Base-by-base conservation (phyloP, 129 eudicot genomes). In the Oenanthe sinensis region DNA sequence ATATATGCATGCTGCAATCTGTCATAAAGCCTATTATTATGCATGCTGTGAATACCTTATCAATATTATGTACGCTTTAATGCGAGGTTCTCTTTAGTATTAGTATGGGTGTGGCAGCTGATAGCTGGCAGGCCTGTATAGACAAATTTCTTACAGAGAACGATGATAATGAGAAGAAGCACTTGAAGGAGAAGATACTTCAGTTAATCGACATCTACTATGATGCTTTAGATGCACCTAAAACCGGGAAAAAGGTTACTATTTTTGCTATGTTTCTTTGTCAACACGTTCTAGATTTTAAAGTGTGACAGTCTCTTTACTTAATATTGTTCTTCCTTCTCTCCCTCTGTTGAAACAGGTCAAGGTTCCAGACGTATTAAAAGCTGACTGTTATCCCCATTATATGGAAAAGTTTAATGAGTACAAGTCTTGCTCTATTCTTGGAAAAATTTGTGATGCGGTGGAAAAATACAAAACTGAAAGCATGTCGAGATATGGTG, bases 161-260 rank as follows among this genome's bases (percentile, higher is more conserved):
- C 39, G 90, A 88, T 71, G 67, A 80, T 49, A 14, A 68, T 17
- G 86, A 84, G 42, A 91, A 78, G 76, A 78, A 63, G 9, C 7
- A 0, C 3, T 28, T 91, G 52, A 83, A 46, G 68, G 71, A 43
- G 58, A 91, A 83, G 69, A 75, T 94, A 75, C 80, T 82, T 43
- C 43, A 82, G 45, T 76, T 94, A 78, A 75, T 87, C 22, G 96
- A 94, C 84, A 74, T 88, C 19, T 94, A 94, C 75, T 94, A 94
- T 65, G 98, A 94, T 77, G 98, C 98, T 52, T 33, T 94, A 67
- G 97, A 94, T 84, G 97, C 98, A 60, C 93, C 97, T 49, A 94
- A 94, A 85, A 88, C 85, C 33, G 98, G 98, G 77, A 85, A 87
- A 78, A 81, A 75, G 90, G 97, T 91, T 15, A 78, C 71, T 83